These are phyloP conservation scores for Globisporangium middletonii DNA, from an alignment of 352 stramenopile species.

Conservation along the genomic window DNA sequence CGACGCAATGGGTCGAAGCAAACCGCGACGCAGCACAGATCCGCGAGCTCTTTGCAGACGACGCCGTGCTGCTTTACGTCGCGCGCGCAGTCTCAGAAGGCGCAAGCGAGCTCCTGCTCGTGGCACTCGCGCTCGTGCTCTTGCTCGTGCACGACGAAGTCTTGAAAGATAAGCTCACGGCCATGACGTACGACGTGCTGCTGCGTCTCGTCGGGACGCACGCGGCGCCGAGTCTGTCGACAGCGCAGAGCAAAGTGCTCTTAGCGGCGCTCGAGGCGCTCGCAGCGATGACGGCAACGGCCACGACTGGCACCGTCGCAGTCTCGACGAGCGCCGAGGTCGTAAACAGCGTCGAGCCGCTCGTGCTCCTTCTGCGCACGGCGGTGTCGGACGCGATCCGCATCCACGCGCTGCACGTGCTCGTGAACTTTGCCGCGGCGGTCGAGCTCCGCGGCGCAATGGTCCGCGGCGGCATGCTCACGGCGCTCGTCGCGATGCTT, in stretches of 20 bases:
- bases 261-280: slow-evolving; percentile 45
- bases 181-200: slow-evolving; percentile 59
- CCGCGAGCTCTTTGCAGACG: slow-evolving; percentile 21
- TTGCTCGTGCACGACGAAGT: slow-evolving; percentile 39
- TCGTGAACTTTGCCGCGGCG: slow-evolving; percentile 62
- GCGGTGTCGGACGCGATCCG: slow-evolving; percentile 26
- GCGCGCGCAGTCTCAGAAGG: slow-evolving; percentile 51
- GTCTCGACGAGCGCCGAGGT: slow-evolving; percentile 30
- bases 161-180: slow-evolving; percentile 42
- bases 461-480: slow-evolving; percentile 33
- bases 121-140: slow-evolving; percentile 43
- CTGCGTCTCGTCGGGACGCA: slow-evolving; percentile 36
- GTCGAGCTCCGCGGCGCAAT: slow-evolving; percentile 35
- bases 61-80: slow-evolving; percentile 34
- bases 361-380: slow-evolving; percentile 34
- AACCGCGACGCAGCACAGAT: slow-evolving; percentile 24
- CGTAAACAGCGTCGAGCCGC: slow-evolving; percentile 32
- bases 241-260: slow-evolving; percentile 25
- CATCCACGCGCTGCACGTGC: slow-evolving; percentile 51
- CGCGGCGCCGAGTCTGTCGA: slow-evolving; percentile 5
- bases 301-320: slow-evolving; percentile 16
- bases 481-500: slow-evolving; percentile 27
- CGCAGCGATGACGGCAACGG: slow-evolving; percentile 31
- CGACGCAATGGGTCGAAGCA: slow-evolving; percentile 39
- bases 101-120: slow-evolving; percentile 23